A percentile compares a stretch with the other conserved stretches of the same genome.
Evolutionary conservation across 805 yeast species (phyloP).

Genomic region (Lachancea fermentati): DNA sequence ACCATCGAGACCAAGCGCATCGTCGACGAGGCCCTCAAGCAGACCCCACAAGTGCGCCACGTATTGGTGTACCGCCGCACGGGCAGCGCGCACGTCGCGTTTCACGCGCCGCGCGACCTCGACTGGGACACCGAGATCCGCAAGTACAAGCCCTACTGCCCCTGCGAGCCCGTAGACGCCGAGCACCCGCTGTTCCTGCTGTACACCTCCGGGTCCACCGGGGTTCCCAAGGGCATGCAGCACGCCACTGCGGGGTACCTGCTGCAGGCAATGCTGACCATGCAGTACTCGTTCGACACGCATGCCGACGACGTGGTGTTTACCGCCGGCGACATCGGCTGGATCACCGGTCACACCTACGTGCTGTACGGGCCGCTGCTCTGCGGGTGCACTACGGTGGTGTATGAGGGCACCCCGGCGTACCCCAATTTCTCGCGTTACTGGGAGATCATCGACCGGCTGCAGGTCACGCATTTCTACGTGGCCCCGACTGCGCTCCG

Average conservation of each 20-base stretch:
- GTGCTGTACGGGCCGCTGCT: constrained; percentile 76
- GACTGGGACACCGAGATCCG: constrained; percentile 71
- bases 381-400: constrained; percentile 71
- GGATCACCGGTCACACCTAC: constrained; percentile 88
- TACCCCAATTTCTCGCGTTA: constrained; percentile 76
- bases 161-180: constrained; percentile 71
- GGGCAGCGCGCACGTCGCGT: constrained; percentile 37
- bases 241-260: constrained; percentile 79
- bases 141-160: constrained; percentile 60
- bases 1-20: constrained; percentile 74
- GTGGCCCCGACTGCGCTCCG: constrained; percentile 84
- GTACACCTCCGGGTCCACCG: constrained; percentile 84
- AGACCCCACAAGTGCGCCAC: constrained; percentile 60
- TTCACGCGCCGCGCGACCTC: constrained; percentile 48
- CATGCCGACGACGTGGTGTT: constrained; percentile 69
- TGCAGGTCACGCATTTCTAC: constrained; percentile 72
- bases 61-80: constrained; percentile 56
- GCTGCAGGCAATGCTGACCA: constrained; percentile 65
- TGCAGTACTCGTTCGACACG: constrained; percentile 71
- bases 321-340: constrained; percentile 88
- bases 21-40: constrained; percentile 70
- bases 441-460: constrained; percentile 69
- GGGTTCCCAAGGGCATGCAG: constrained; percentile 82
- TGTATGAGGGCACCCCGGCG: constrained; percentile 85
- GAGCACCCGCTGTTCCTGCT: constrained; percentile 78